Evolutionary conservation across 352 stramenopile genomes (phyloP).

Genomic region (Globisporangium perplexum): DNA sequence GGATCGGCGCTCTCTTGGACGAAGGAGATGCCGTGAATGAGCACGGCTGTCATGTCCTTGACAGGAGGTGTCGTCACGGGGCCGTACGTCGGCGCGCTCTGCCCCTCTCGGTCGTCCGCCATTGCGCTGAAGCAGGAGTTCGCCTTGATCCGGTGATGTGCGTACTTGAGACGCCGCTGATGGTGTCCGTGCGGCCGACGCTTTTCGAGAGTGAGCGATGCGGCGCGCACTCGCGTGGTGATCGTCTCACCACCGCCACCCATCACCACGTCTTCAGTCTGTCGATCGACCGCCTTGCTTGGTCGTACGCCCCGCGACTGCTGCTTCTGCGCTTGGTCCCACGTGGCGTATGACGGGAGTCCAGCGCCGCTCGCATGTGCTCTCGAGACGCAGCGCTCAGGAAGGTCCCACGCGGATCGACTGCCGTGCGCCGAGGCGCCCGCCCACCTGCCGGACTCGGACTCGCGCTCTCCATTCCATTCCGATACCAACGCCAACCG

Average conservation of each 20-base stretch:
- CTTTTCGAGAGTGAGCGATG: background rate
- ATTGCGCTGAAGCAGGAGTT: background rate
- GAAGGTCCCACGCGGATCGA: background rate
- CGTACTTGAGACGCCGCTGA: too few species aligned
- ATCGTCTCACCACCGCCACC: background rate
- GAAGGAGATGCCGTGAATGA: slow-evolving; percentile 10
- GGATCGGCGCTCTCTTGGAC: slow-evolving; percentile 10
- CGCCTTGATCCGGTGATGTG: background rate
- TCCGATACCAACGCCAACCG: background rate
- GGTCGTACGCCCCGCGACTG: too few species aligned
- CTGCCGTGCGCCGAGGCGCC: background rate
- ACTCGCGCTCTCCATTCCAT: background rate
- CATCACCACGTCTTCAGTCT: background rate
- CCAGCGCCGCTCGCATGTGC: background rate
- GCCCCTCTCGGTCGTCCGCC: slow-evolving; percentile 21
- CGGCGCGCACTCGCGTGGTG: background rate
- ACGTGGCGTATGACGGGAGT: background rate
- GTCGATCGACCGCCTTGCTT: too few species aligned
- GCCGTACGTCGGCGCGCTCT: slow-evolving; percentile 40
- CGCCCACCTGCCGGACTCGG: too few species aligned
- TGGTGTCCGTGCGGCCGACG: background rate
- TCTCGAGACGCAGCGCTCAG: too few species aligned
- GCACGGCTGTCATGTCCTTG: slow-evolving; percentile 14
- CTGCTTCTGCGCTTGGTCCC: background rate
- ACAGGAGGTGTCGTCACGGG: slow-evolving; percentile 20